Percentiles rank a stretch among this genome's conserved stretches.
These are phyloP conservation scores for Teratosphaeria zuluensis DNA, from an alignment of 2,329 filamentous ascomycete genomes.

Conservation along the genomic window DNA sequence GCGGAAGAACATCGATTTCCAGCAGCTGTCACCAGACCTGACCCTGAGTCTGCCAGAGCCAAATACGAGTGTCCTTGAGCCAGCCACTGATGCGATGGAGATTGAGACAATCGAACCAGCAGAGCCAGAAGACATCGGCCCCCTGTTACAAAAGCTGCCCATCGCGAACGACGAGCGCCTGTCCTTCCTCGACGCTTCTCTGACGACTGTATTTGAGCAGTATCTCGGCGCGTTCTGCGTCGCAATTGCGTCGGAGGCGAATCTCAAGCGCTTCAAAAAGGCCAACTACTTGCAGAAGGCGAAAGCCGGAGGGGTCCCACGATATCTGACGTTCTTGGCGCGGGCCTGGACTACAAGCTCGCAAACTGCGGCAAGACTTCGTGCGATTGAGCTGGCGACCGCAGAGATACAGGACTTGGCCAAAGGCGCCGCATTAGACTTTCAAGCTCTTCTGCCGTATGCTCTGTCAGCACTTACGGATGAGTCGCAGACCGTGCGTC, in stretches of 20 bases:
- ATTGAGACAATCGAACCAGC: neutral
- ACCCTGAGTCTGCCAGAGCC: neutral
- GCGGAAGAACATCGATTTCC: neutral
- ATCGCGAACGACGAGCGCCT: neutral
- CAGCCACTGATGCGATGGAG: neutral
- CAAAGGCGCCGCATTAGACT: constrained; percentile 32
- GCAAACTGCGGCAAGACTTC: neutral
- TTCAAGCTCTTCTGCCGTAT: constrained; percentile 79
- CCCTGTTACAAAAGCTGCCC: neutral
- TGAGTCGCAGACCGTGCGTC: constrained; percentile 48
- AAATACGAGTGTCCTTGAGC: neutral
- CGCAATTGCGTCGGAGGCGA: constrained; percentile 2
- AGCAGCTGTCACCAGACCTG: neutral
- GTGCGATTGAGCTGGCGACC: neutral
- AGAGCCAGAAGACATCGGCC: neutral
- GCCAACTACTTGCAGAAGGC: constrained; percentile 1
- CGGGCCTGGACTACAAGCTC: constrained; percentile 6
- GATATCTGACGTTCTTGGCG: constrained; percentile 3
- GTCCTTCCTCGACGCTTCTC: constrained; percentile 7
- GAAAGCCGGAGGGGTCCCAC: neutral
- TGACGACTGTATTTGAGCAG: constrained; percentile 2
- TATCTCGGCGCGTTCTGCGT: constrained; percentile 5
- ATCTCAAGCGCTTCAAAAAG: constrained; percentile 3
- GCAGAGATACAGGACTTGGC: neutral
- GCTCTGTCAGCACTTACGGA: constrained; percentile 66